phyloP scores from a whole-genome alignment of 352 stramenopile species.

The Saprolegnia diclina region DNA sequence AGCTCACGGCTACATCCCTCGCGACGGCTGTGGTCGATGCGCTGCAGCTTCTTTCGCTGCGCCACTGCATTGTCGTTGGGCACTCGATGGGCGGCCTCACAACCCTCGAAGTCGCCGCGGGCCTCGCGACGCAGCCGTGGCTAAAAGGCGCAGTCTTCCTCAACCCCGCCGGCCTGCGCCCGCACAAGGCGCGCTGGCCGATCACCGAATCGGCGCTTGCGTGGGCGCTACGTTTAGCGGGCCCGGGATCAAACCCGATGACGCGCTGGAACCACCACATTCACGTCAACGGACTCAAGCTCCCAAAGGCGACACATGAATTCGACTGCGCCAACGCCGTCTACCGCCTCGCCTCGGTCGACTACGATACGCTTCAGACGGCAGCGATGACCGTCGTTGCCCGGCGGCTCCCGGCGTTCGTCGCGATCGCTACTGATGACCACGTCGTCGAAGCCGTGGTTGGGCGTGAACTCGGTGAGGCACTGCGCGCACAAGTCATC shows the following conservation, averaged over 20 bases:
- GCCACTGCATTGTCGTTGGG: slow-evolving; percentile 1
- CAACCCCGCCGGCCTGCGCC: neutral
- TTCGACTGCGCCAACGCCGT: slow-evolving; percentile 4
- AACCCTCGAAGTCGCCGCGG: neutral
- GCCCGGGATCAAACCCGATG: neutral
- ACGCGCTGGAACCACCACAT: slow-evolving; percentile 2
- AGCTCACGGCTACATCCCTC: neutral
- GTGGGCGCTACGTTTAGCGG: neutral
- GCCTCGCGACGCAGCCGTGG: neutral
- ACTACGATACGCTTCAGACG: neutral
- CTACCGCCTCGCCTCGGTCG: neutral
- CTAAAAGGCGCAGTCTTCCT: neutral
- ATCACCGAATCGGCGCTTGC: neutral
- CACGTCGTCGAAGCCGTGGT: neutral
- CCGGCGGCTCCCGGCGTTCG: neutral
- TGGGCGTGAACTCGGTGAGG: neutral
- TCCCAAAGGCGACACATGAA: neutral
- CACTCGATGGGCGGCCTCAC: slow-evolving; percentile 14
- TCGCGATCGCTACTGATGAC: neutral
- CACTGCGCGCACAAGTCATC: neutral
- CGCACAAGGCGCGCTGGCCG: slow-evolving; percentile 8
- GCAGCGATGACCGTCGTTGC: neutral
- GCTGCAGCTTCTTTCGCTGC: neutral
- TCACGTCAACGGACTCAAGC: neutral
- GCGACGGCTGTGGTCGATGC: neutral